Evolutionary conservation across 1,284 basidiomycete species (phyloP), one percentile per base, ranked within the genome.

Genomic region (Volvariella surrecta): DNA sequence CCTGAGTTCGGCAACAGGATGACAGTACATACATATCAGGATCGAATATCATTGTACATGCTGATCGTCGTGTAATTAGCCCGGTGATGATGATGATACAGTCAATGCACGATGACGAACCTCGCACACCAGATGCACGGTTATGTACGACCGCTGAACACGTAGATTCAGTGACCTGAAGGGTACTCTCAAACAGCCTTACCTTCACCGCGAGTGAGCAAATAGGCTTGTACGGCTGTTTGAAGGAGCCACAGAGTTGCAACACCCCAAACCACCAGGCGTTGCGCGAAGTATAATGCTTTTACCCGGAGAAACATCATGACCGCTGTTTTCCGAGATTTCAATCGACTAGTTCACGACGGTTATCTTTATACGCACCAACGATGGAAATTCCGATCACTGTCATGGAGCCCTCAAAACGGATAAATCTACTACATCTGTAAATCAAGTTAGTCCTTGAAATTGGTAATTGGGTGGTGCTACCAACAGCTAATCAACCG

Each of bases 331-430:
- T n/a, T n/a, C n/a, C n/a, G n/a, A n/a, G n/a, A n/a, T n/a, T n/a
- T n/a, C n/a, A n/a, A n/a, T n/a, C n/a, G n/a, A n/a, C n/a, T n/a
- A n/a, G n/a, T n/a, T n/a, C n/a, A n/a, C n/a, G n/a, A n/a, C n/a
- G n/a, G n/a, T n/a, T n/a, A n/a, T n/a, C n/a, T n/a, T n/a, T n/a
- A n/a, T 22, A 53, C 63, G 39, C 47, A 70, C 66, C 72, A 0
- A 73, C 67, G 4, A 69, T 57, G 22, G 68, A 63, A 35, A 77
- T 66, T 1, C 70, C 74, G 10, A 71, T 68, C 39, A 74, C 63
- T 0, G 68, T 72, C 65, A 73, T 75, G 3, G 64, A 55, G 0
- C 74, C 75, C 49, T 77, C 75, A 45, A 70, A 77, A 3, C 68
- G 62, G 19, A 76, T 67, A 44, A 75, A 78, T 21, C 58, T 64